These are phyloP conservation scores for Meripilus lineatus DNA, from an alignment of 1,284 basidiomycete genomes.

Conservation along the genomic window DNA sequence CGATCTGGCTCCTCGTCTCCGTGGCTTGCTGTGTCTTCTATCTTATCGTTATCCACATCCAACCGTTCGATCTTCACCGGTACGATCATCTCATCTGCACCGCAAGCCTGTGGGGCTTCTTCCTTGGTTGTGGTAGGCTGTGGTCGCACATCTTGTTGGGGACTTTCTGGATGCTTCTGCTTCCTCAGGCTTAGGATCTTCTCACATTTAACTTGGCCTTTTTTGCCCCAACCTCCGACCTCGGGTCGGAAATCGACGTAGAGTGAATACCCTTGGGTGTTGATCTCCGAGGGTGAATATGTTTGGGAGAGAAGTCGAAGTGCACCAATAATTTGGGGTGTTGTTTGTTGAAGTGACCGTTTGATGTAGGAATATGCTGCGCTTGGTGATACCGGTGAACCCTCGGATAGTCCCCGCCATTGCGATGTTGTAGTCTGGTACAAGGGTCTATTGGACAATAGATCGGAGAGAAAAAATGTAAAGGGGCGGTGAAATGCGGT, in stretches of 20 bases:
- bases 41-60: slow-evolving; percentile 17
- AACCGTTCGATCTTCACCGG: background rate
- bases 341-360: slow-evolving; percentile 72
- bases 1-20: slow-evolving; percentile 22
- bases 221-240: slow-evolving; percentile 70
- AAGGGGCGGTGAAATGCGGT: slow-evolving; percentile 1
- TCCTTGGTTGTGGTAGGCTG: no score
- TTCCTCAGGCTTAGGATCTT: slow-evolving; percentile 53
- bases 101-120: no score
- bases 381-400: slow-evolving; percentile 67
- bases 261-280: slow-evolving; percentile 62
- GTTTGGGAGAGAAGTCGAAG: slow-evolving; percentile 73
- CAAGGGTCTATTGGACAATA: slow-evolving; percentile 57
- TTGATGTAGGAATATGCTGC: slow-evolving; percentile 79
- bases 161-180: background rate
- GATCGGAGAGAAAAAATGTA: slow-evolving; percentile 7
- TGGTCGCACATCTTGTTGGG: no score
- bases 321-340: slow-evolving; percentile 74
- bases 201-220: slow-evolving; percentile 60
- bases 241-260: slow-evolving; percentile 76
- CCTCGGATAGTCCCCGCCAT: slow-evolving; percentile 82
- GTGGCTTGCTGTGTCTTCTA: slow-evolving; percentile 8
- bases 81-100: no score
- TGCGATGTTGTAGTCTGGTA: slow-evolving; percentile 56
- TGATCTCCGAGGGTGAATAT: slow-evolving; percentile 63